A percentile compares a stretch with the other conserved stretches of the same genome.
Evolutionary conservation across 2,329 filamentous ascomycete genomes (phyloP).

Genomic region (Colletotrichum lini): DNA sequence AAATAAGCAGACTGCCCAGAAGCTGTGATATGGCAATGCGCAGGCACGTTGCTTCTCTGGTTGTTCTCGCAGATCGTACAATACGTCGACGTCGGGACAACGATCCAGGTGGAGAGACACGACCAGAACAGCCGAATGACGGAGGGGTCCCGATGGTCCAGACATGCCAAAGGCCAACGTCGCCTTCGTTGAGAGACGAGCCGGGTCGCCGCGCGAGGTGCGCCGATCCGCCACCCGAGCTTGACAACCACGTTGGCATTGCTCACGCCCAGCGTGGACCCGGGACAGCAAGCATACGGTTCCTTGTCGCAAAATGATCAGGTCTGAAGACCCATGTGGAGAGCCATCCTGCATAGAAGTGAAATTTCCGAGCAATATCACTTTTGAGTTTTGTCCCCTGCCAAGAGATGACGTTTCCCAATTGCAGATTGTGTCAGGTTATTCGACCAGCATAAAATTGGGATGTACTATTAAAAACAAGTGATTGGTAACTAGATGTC

Average conservation of each 20-base stretch:
- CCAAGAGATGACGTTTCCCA: neutral
- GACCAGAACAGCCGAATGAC: neutral
- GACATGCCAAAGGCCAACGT: neutral
- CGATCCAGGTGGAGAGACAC: neutral
- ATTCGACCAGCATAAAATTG: neutral
- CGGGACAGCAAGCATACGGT: neutral
- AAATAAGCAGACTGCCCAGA: neutral
- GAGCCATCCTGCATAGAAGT: neutral
- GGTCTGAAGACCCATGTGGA: slow-evolving; percentile 6
- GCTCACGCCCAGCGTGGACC: neutral
- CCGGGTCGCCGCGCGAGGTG: neutral
- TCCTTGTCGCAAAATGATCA: neutral
- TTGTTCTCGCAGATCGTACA: neutral
- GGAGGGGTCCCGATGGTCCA: too few relatives aligned
- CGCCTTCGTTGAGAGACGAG: neutral
- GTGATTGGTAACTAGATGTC: neutral
- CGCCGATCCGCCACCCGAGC: neutral
- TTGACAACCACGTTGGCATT: neutral
- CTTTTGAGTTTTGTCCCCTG: neutral
- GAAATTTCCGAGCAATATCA: slow-evolving; percentile 12
- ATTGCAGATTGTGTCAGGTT: neutral
- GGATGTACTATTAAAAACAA: neutral
- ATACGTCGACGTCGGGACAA: neutral
- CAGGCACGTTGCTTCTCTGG: neutral
- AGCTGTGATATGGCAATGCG: neutral